Base-by-base conservation (phyloP, 1,139 yeast genomes). In the Magnusiomyces sp. region DNA sequence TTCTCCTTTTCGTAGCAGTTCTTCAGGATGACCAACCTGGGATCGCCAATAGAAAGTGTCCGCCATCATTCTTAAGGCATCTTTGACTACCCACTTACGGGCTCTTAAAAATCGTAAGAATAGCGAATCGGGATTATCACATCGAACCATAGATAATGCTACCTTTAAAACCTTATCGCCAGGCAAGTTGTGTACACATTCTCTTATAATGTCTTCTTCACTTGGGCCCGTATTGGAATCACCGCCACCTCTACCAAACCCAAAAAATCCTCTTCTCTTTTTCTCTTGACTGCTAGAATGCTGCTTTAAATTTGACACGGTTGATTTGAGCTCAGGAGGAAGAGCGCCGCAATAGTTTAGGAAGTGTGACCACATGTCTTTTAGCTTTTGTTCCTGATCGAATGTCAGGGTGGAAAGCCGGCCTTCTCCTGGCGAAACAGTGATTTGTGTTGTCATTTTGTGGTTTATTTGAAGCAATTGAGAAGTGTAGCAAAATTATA, bases 331-430 rank as follows among this genome's bases (percentile, higher is more conserved):
- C 19, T 54, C 52, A 34, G 56, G 46, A 51, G 81, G 73, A 2
- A 75, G 74, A 50, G 79, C 73, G 2, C 88, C 92, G 71, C 80
- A 74, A 50, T 73, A 77, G 51, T 75, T 76, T 54, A 86, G 68
- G 45, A 83, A 61, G 54, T 80, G 76, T 40, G 84, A 80, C 92
- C 94, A 84, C 47, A 81, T 73, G 61, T 85, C 90, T 66, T 87
- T 87, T 58, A 88, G 72, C 40, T 72, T 72, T 50, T 74, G 69
- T 59, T 84, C 94, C 66, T 86, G 83, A 39, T 78, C 81, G 1
- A 72, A 67, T 11, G 81, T 75, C 45, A 87, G 69, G 29, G 80
- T 75, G 55, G 77, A 79, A 46, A 79, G 72, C 57, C 85, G 75
- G 10, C 90, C 90, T 20, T 43, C 13, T 5, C 16, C 45, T 17